A percentile compares a stretch with the other conserved stretches of the same genome.
Conservation (phyloP, 176 grass and related monocot species). For the Bolboschoenus planiculmis region DNA sequence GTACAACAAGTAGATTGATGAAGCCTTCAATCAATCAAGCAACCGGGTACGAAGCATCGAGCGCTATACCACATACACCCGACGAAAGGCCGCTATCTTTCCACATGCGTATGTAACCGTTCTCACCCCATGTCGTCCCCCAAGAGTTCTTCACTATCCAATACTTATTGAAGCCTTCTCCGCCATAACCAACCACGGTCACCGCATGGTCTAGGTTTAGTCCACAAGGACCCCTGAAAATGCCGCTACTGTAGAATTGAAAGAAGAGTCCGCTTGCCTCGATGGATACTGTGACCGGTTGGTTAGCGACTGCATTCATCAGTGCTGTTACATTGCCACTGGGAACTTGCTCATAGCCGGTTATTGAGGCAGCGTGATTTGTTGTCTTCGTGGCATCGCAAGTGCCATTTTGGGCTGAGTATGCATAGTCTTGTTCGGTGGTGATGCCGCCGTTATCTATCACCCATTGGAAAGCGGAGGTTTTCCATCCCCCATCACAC, state of each 20-base stretch:
- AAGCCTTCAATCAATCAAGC: not conserved
- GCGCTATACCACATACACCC: conserved; percentile 24
- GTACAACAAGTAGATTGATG: not conserved
- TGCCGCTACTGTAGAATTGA: conserved; percentile 25
- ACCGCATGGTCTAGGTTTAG: not conserved
- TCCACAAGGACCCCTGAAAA: conserved; percentile 17
- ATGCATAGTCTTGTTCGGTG: conserved; percentile 35
- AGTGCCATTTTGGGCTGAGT: conserved; percentile 7
- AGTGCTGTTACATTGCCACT: conserved; percentile 8
- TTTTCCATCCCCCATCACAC: not conserved
- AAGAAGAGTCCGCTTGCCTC: conserved; percentile 5
- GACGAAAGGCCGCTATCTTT: not conserved
- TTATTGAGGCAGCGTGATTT: conserved; percentile 15
- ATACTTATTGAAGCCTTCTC: conserved; percentile 24
- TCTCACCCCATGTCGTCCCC: conserved; percentile 28
- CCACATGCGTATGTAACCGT: conserved; percentile 33
- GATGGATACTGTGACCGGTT: conserved; percentile 28
- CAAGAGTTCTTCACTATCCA: conserved; percentile 52
- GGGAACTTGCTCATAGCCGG: not conserved
- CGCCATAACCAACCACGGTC: conserved; percentile 22
- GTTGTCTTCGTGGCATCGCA: conserved; percentile 17
- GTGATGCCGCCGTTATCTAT: conserved; percentile 25
- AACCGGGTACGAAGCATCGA: not conserved
- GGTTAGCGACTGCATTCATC: conserved; percentile 23
- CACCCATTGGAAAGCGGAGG: conserved; percentile 7